These are phyloP conservation scores for Citrus maxima DNA, from an alignment of 345 rosid species.

Conservation along the genomic window DNA sequence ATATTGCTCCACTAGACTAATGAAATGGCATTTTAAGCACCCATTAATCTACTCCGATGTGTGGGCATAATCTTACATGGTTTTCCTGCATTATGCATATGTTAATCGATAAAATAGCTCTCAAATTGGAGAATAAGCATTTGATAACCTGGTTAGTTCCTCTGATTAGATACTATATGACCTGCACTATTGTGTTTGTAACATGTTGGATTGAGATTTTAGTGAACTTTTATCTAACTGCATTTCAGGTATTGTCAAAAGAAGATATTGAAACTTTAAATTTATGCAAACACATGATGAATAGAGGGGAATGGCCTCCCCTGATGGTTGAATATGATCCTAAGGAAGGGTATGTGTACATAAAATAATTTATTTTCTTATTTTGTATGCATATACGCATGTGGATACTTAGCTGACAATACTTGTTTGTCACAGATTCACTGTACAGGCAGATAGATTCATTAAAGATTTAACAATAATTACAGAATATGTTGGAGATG, in stretches of 20 bases:
- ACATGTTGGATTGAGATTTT: background rate
- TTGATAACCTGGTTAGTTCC: background rate
- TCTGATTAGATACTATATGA: background rate
- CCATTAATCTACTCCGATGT: background rate
- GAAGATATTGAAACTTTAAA: slow-evolving; percentile 70
- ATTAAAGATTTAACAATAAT: slow-evolving; percentile 85
- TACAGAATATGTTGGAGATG: slow-evolving; percentile 90
- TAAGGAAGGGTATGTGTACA: slow-evolving; percentile 65
- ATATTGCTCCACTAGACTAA: background rate
- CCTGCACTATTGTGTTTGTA: background rate
- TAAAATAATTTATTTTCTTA: background rate
- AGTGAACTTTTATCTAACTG: background rate
- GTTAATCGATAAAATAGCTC: background rate
- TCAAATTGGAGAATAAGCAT: background rate
- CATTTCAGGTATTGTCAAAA: slow-evolving; percentile 64
- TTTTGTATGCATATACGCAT: background rate
- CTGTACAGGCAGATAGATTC: slow-evolving; percentile 78
- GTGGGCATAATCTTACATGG: background rate
- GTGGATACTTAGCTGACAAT: background rate
- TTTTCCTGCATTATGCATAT: background rate
- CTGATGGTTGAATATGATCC: slow-evolving; percentile 78
- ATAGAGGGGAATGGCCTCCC: slow-evolving; percentile 82
- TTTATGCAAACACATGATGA: slow-evolving; percentile 78
- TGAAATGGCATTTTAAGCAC: background rate
- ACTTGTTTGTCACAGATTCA: slow-evolving; percentile 49